Conservation (phyloP, 345 rosid species). For the Kernera saxatilis region DNA sequence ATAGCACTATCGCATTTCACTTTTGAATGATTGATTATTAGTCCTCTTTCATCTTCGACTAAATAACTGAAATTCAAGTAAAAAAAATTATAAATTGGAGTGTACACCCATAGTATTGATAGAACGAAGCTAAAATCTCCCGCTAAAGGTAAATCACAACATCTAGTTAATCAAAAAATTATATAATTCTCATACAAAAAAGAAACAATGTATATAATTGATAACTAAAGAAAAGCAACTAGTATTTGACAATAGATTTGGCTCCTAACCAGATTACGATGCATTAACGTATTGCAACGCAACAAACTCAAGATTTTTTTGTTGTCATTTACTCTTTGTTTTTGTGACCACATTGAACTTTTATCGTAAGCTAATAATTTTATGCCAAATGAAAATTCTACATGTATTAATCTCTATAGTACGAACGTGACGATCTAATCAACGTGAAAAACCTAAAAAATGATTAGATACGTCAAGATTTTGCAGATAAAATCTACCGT, state of each 20-base stretch:
- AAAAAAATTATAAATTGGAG: neutral
- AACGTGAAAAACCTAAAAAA: neutral
- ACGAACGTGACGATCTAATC: neutral
- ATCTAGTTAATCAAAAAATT: neutral
- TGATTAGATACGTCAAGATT: neutral
- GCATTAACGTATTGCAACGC: neutral
- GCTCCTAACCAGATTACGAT: neutral
- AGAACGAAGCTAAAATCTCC: neutral
- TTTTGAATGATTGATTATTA: slow-evolving; percentile 4
- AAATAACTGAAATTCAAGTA: neutral
- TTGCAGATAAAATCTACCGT: neutral
- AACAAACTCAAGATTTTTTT: neutral
- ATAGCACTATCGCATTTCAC: neutral
- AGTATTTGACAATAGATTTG: neutral
- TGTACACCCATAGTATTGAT: slow-evolving; percentile 5
- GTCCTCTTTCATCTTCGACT: neutral
- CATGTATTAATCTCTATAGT: too few species aligned
- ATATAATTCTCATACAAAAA: too few species aligned
- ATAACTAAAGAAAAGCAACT: neutral
- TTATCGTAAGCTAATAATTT: neutral
- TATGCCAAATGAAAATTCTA: neutral
- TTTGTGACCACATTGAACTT: neutral
- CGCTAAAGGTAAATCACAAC: neutral
- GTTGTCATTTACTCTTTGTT: neutral
- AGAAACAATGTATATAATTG: too few species aligned